Percentiles rank a stretch among this genome's conserved stretches.
These are phyloP conservation scores for Cairneyella variabilis DNA, from an alignment of 495 filamentous ascomycete genomes.

Conservation along the genomic window DNA sequence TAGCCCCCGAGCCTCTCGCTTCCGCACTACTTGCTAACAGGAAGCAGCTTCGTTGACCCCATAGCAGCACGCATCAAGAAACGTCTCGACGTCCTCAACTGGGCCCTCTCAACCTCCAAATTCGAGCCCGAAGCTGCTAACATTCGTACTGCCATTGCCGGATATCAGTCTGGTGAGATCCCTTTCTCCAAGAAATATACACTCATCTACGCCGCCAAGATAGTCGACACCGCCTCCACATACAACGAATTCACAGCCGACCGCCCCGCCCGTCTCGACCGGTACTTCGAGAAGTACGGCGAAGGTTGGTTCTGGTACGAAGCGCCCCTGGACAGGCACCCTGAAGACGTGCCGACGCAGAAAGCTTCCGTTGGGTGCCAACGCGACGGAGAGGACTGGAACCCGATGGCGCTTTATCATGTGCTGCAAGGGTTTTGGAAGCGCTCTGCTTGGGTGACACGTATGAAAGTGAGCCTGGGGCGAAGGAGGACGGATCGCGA, in stretches of 20 bases:
- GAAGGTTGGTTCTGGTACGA: conserved; percentile 49
- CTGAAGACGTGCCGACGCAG: background rate
- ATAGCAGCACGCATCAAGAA: conserved; percentile 26
- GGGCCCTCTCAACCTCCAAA: conserved; percentile 29
- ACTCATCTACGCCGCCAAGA: conserved; percentile 41
- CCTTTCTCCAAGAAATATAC: conserved; percentile 36
- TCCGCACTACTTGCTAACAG: no score
- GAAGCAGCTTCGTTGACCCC: no score
- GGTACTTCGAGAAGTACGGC: conserved; percentile 34
- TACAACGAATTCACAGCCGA: conserved; percentile 36
- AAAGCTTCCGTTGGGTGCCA: background rate
- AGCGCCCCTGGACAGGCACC: conserved; percentile 32
- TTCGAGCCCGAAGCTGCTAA: conserved; percentile 39
- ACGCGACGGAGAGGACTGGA: background rate
- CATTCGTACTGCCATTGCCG: conserved; percentile 39
- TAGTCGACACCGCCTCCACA: conserved; percentile 37
- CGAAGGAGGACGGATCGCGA: no score
- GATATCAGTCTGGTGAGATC: conserved; percentile 39
- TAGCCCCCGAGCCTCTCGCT: no score
- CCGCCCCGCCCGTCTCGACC: conserved; percentile 37
- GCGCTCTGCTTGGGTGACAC: conserved; percentile 1
- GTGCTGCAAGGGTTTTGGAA: conserved; percentile 16
- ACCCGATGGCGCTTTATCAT: conserved; percentile 1
- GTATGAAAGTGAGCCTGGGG: no score
- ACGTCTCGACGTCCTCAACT: conserved; percentile 30